Evolutionary conservation across 2,329 filamentous ascomycete genomes (phyloP).

Genomic region (Ciborinia camelliae): DNA sequence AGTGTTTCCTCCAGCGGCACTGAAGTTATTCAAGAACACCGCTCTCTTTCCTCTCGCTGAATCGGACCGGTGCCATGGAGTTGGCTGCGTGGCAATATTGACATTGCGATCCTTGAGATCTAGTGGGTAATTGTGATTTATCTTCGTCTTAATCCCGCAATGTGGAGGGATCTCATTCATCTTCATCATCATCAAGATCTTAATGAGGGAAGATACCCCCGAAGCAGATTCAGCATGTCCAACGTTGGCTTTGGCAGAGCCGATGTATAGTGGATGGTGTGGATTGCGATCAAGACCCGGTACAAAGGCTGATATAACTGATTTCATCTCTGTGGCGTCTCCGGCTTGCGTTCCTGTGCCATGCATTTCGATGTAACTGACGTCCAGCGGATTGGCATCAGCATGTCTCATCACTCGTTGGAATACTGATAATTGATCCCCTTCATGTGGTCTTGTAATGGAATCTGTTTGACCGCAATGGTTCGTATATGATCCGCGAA

Average conservation of each 20-base stretch:
- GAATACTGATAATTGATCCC: too few species aligned
- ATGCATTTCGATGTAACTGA: slow-evolving; percentile 24
- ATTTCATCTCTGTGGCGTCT: slow-evolving; percentile 27
- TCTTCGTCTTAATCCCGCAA: slow-evolving; percentile 36
- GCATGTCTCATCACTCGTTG: too few species aligned
- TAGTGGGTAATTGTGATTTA: slow-evolving; percentile 33
- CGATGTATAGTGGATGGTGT: slow-evolving; percentile 19
- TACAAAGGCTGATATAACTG: slow-evolving; percentile 27
- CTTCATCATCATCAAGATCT: slow-evolving; percentile 34
- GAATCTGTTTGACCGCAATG: slow-evolving; percentile 34
- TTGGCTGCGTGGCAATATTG: slow-evolving; percentile 26
- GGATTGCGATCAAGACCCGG: too few species aligned
- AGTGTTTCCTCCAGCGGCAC: slow-evolving; percentile 31
- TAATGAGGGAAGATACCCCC: slow-evolving; percentile 32
- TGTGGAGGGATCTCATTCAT: slow-evolving; percentile 32
- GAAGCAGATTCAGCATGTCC: slow-evolving; percentile 24
- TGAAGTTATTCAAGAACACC: slow-evolving; percentile 51
- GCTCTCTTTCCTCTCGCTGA: too few species aligned
- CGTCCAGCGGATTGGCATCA: slow-evolving; percentile 20
- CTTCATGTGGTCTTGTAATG: too few species aligned
- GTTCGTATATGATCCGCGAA: slow-evolving; percentile 40
- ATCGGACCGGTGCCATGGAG: too few species aligned
- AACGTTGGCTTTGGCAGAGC: slow-evolving; percentile 20
- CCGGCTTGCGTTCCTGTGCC: slow-evolving; percentile 22
- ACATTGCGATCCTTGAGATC: slow-evolving; percentile 38